These are phyloP conservation scores for Diaporthe capsici DNA, from an alignment of 2,329 filamentous ascomycete species.

Conservation along the genomic window DNA sequence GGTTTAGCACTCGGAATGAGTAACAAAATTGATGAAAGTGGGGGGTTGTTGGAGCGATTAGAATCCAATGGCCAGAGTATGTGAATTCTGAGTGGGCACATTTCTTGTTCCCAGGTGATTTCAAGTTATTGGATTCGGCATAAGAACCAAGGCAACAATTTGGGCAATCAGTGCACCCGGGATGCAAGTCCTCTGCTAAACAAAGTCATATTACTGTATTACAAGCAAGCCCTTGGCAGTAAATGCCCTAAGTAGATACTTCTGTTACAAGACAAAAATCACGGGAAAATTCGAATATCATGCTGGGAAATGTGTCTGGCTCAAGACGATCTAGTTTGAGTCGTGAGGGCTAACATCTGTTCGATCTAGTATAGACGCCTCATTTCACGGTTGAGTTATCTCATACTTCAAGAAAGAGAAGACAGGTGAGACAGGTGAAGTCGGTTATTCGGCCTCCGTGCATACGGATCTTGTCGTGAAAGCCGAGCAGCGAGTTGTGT, in stretches of 20 bases:
- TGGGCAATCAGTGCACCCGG: background rate
- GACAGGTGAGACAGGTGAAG: background rate
- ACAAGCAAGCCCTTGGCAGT: background rate
- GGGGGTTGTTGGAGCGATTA: background rate
- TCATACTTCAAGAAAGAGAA: too few species aligned
- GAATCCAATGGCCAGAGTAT: background rate
- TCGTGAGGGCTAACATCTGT: background rate
- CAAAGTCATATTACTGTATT: background rate
- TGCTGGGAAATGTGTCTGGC: background rate
- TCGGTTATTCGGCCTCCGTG: background rate
- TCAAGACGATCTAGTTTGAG: background rate
- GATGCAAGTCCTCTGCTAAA: background rate
- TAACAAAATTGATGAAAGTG: background rate
- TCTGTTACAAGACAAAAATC: background rate
- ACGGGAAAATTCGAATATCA: background rate
- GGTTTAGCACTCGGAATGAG: background rate
- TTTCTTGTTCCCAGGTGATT: background rate
- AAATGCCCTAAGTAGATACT: background rate
- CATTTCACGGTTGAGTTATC: background rate
- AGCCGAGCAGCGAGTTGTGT: background rate
- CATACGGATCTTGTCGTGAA: background rate
- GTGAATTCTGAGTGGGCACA: background rate
- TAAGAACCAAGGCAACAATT: background rate
- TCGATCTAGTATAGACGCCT: background rate
- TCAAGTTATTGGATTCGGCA: too few species aligned